A percentile compares a stretch with the other conserved stretches of the same genome.
These are phyloP conservation scores for Chrysoporthe puriensis DNA, from an alignment of 2,329 filamentous ascomycete genomes.

Conservation along the genomic window DNA sequence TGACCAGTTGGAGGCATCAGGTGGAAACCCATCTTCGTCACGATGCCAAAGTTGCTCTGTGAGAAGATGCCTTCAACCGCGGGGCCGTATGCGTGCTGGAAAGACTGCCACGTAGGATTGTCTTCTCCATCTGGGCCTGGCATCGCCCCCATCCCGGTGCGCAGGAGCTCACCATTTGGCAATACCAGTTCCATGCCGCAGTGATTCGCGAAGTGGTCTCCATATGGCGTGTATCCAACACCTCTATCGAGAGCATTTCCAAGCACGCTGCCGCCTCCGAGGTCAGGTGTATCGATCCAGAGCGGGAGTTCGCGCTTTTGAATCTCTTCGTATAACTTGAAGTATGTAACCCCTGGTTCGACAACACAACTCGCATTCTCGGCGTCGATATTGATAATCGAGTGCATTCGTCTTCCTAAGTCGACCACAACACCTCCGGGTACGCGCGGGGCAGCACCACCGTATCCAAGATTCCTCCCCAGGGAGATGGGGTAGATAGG, in stretches of 20 bases:
- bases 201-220: slow-evolving; percentile 45
- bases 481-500: slow-evolving; percentile 55
- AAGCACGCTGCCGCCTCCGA: slow-evolving; percentile 48
- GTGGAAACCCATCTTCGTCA: slow-evolving; percentile 57
- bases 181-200: slow-evolving; percentile 50
- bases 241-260: slow-evolving; percentile 52
- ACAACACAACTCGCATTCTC: slow-evolving; percentile 54
- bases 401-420: slow-evolving; percentile 57
- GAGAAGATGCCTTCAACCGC: slow-evolving; percentile 52
- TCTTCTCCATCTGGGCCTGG: slow-evolving; percentile 42
- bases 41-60: slow-evolving; percentile 56
- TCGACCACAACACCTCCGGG: slow-evolving; percentile 55
- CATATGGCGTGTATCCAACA: slow-evolving; percentile 50
- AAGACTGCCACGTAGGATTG: slow-evolving; percentile 46
- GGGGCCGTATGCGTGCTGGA: slow-evolving; percentile 46
- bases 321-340: slow-evolving; percentile 55
- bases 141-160: slow-evolving; percentile 53
- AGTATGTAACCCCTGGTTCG: slow-evolving; percentile 60
- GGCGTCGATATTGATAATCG: slow-evolving; percentile 53
- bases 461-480: slow-evolving; percentile 56
- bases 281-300: slow-evolving; percentile 48
- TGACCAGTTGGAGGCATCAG: slow-evolving; percentile 42
- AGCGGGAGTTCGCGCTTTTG: slow-evolving; percentile 43
- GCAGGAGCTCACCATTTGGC: slow-evolving; percentile 48
- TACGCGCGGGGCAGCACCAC: slow-evolving; percentile 57